These are phyloP conservation scores for Tricholoma furcatifolium DNA, from an alignment of 768 basidiomycete species.

Conservation along the genomic window DNA sequence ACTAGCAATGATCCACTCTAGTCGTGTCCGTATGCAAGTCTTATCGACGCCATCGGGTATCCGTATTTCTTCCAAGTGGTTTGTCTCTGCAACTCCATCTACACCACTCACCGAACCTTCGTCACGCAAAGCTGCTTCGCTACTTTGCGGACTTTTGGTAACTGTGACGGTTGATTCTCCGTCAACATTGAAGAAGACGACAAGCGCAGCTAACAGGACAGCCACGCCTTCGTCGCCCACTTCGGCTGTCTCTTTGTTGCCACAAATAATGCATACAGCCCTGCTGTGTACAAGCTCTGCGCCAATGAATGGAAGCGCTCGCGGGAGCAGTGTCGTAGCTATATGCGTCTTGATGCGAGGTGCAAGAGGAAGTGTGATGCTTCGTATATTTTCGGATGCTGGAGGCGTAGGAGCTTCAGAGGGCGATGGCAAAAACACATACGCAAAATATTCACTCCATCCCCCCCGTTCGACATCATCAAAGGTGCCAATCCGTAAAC, in stretches of 20 bases:
- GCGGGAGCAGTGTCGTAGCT: conserved; percentile 7
- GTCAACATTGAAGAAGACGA: conserved; percentile 8
- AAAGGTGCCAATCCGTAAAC: conserved; percentile 13
- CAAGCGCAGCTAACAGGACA: conserved; percentile 11
- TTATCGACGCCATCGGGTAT: conserved; percentile 42
- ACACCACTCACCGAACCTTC: background rate
- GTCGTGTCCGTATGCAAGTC: conserved; percentile 60
- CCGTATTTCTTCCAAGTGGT: background rate
- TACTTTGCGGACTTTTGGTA: background rate
- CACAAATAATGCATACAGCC: conserved; percentile 9
- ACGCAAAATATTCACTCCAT: conserved; percentile 1
- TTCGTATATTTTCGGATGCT: background rate
- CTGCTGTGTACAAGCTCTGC: conserved; percentile 6
- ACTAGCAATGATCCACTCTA: conserved; percentile 86
- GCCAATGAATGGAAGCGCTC: conserved; percentile 10
- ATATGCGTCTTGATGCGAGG: conserved; percentile 11
- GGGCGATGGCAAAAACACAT: conserved; percentile 8
- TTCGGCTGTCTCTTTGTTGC: conserved; percentile 1
- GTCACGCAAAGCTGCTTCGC: background rate
- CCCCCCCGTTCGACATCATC: conserved; percentile 3
- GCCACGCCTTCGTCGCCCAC: conserved; percentile 14
- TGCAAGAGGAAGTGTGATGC: conserved; percentile 17
- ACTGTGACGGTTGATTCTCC: background rate
- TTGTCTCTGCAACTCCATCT: background rate
- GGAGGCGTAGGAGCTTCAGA: background rate